phyloP scores from a whole-genome alignment of 345 rosid species.

The Melaleuca alternifolia region DNA sequence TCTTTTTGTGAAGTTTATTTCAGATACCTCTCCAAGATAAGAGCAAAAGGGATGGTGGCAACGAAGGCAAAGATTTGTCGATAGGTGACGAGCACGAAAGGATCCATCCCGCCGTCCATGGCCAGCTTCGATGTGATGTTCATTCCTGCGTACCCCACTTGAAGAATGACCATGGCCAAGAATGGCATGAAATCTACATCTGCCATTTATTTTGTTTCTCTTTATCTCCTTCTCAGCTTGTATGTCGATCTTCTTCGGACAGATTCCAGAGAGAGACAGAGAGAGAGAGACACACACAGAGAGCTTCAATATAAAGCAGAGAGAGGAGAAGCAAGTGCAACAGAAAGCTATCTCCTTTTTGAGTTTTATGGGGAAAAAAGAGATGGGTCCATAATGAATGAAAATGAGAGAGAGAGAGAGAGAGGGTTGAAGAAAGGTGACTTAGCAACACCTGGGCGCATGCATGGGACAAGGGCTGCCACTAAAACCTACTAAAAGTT shows the following conservation, averaged over 20 bases:
- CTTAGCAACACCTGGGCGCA: not conserved
- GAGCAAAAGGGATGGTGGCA: conserved; percentile 61
- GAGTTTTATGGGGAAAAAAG: not conserved
- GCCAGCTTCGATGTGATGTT: conserved; percentile 79
- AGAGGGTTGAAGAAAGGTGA: not conserved
- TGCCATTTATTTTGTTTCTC: not conserved
- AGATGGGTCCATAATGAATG: not conserved
- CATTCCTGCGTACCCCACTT: conserved; percentile 77
- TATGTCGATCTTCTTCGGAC: not conserved
- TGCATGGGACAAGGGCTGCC: not conserved
- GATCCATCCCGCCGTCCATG: conserved; percentile 80
- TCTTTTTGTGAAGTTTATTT: not conserved
- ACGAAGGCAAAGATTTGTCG: conserved; percentile 73
- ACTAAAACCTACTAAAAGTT: not conserved
- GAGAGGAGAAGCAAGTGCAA: not conserved
- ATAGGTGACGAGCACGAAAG: conserved; percentile 71
- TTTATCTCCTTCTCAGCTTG: not conserved
- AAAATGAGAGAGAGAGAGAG: not conserved
- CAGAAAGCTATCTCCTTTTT: not conserved
- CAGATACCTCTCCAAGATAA: conserved; percentile 59
- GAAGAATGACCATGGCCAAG: conserved; percentile 66
- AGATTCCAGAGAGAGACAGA: not conserved
- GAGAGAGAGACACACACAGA: not conserved
- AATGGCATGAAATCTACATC: conserved; percentile 26
- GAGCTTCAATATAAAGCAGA: not conserved